Evolutionary conservation across 306 rosid genomes (phyloP).

Genomic region (Casuarina glauca): DNA sequence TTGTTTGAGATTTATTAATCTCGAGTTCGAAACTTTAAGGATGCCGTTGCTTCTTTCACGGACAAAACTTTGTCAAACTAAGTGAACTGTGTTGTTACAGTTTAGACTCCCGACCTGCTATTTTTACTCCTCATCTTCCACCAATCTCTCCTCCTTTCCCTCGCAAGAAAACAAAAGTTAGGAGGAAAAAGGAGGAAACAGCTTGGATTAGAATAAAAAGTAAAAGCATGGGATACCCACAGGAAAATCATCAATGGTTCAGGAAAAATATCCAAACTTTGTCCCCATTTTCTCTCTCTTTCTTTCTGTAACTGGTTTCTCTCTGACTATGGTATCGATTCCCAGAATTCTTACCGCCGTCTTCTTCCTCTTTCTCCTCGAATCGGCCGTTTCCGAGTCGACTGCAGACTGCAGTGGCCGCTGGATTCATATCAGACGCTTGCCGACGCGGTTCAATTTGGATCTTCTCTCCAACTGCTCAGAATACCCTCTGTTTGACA

Average conservation of each 20-base stretch:
- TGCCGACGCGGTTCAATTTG: constrained; percentile 63
- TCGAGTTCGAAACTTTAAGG: too few relatives aligned
- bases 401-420: constrained; percentile 41
- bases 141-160: too few relatives aligned
- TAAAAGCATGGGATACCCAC: too few relatives aligned
- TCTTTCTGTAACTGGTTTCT: background rate
- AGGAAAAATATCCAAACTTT: background rate
- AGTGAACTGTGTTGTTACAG: too few relatives aligned
- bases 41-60: too few relatives aligned
- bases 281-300: background rate
- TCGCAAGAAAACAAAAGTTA: too few relatives aligned
- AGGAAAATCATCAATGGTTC: background rate
- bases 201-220: too few relatives aligned
- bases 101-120: too few relatives aligned
- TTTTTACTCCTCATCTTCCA: too few relatives aligned
- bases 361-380: constrained; percentile 9
- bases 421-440: constrained; percentile 72
- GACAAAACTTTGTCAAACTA: too few relatives aligned
- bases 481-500: constrained; percentile 51
- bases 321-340: constrained; percentile 28
- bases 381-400: background rate
- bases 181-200: too few relatives aligned
- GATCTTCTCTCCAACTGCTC: constrained; percentile 82
- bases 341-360: background rate
- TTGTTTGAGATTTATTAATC: too few relatives aligned